phyloP scores from a whole-genome alignment of 2,329 filamentous ascomycete species.

The Periglandula ipomoeae region DNA sequence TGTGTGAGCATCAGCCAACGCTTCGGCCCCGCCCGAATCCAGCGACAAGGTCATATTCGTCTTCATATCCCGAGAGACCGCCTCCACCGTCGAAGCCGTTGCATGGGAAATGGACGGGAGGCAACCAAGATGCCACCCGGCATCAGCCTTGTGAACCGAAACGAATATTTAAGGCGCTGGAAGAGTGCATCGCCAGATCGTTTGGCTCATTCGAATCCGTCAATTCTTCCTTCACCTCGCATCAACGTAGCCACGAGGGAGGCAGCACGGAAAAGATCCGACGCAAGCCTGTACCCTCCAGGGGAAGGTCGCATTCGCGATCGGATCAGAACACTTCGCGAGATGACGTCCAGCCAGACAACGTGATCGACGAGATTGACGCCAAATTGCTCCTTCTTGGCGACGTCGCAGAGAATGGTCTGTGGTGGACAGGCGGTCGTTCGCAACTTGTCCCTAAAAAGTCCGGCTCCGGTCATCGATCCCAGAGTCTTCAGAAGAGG shows the following conservation, averaged over 20 bases:
- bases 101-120: conserved; percentile 11
- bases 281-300: conserved; percentile 16
- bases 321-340: conserved; percentile 2
- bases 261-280: conserved; percentile 17
- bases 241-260: conserved; percentile 24
- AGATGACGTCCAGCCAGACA: conserved; percentile 12
- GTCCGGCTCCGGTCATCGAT: neutral
- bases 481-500: conserved; percentile 4
- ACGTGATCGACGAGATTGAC: conserved; percentile 47
- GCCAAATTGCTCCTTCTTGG: conserved; percentile 66
- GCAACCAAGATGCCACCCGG: conserved; percentile 6
- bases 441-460: conserved; percentile 1
- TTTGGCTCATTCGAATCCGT: conserved; percentile 63
- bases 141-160: conserved; percentile 31
- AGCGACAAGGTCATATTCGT: conserved; percentile 31
- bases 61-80: conserved; percentile 33
- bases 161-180: conserved; percentile 63
- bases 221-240: conserved; percentile 65
- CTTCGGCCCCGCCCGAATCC: conserved; percentile 20
- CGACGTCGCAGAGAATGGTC: conserved; percentile 70
- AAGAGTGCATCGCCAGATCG: conserved; percentile 64
- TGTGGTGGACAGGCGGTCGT: conserved; percentile 64
- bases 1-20: conserved; percentile 30
- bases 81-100: conserved; percentile 12
- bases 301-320: conserved; percentile 6